A percentile compares a stretch with the other conserved stretches of the same genome.
These are phyloP conservation scores for Mallotus japonicus DNA, from an alignment of 441 rosid species.

Conservation along the genomic window DNA sequence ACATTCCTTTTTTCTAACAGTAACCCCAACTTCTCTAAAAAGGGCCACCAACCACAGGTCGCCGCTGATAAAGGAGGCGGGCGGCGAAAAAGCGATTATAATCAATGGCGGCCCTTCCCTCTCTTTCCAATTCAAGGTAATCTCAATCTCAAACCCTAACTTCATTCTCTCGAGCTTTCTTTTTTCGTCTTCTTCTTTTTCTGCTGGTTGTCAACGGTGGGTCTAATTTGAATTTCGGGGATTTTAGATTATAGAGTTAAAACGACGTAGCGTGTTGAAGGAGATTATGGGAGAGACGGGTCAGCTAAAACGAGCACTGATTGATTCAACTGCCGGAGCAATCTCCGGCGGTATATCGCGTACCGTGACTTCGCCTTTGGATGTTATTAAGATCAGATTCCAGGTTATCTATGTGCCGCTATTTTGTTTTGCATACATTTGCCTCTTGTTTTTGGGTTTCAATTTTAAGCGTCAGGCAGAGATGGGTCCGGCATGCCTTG, in stretches of 20 bases:
- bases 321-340: conserved; percentile 78
- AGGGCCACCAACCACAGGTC: no score
- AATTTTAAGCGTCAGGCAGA: no score
- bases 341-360: conserved; percentile 79
- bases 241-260: neutral
- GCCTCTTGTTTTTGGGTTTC: no score
- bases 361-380: conserved; percentile 93
- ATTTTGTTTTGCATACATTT: no score
- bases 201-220: neutral
- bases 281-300: conserved; percentile 53
- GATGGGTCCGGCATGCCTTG: no score
- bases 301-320: conserved; percentile 63
- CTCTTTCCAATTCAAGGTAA: neutral
- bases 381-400: conserved; percentile 94
- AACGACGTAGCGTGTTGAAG: neutral
- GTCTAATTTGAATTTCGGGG: neutral
- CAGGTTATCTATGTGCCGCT: conserved; percentile 47
- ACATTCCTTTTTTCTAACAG: no score
- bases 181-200: no score
- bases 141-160: no score
- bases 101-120: conserved; percentile 1
- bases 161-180: no score
- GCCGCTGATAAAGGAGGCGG: no score
- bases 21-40: no score
- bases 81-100: no score